Evolutionary conservation across 2,329 filamentous ascomycete genomes (phyloP), one percentile per base, ranked within the genome.

Genomic region (Penicillium concentricum): DNA sequence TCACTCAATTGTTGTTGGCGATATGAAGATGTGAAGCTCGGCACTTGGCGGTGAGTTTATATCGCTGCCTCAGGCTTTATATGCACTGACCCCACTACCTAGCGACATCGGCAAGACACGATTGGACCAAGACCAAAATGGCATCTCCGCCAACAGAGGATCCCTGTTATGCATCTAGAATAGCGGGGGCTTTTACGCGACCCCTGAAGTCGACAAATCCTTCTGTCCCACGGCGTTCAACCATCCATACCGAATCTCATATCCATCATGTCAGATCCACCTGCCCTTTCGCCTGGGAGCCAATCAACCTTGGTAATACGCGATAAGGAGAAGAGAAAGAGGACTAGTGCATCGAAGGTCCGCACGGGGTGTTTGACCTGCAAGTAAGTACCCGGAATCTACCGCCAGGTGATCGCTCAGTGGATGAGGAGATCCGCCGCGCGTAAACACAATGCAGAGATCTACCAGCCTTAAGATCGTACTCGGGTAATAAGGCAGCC

Each of bases 351-450:
- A 5, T 38, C 52, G 15, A 55, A 55, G 38, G 52, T 55, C 28
- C 52, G 52, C 15, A 55, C 52, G 12, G 52, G 52, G 9, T 55
- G 52, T 51, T 24, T 42, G 38, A 55, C 52, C 12, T 55, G 45
- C 52, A 55, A 55, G 52, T 55, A 22, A 37, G 52, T 55, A 6
- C 16, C 22, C 46, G 30, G 24, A 38, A n/a, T 16, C 9, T n/a
- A 7, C 20, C 20, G 10, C 6, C n/a, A 18, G 32, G 5, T 35
- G 22, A 47, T 9, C 7, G 22, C 39, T 37, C 9, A 50, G 20
- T 51, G 26, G 45, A 26, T 6, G 34, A 15, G 34, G n/a, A 26
- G 34, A 32, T 51, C 37, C 26, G 47, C 47, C 42, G 13, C 28
- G 49, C 49, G 49, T 44, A 32, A 51, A 51, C 20, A 26, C 38